Evolutionary conservation across 495 filamentous ascomycete species (phyloP).

Genomic region (Penicillium dipodomyicola): DNA sequence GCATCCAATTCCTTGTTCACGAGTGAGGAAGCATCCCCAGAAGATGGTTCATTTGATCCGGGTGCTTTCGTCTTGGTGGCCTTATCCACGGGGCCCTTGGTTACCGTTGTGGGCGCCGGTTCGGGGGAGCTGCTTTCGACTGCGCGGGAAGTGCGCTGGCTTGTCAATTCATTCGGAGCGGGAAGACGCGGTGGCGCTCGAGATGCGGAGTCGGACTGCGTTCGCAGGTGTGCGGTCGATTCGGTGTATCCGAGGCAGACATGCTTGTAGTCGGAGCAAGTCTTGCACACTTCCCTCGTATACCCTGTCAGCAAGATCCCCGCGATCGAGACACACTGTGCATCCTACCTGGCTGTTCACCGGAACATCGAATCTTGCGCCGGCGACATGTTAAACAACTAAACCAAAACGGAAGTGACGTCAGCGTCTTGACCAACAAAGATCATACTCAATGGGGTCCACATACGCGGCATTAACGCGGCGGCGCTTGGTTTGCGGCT

Average conservation of each 20-base stretch:
- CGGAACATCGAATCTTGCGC: constrained; percentile 80
- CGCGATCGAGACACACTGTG: neutral
- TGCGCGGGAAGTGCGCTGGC: constrained; percentile 17
- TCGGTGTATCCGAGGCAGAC: constrained; percentile 67
- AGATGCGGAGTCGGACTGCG: constrained; percentile 37
- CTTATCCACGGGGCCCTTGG: constrained; percentile 15
- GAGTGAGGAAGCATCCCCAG: constrained; percentile 24
- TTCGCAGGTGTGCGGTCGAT: constrained; percentile 60
- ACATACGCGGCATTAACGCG: constrained; percentile 79
- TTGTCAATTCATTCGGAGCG: constrained; percentile 20
- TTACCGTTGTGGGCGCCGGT: constrained; percentile 16
- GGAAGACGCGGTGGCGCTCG: constrained; percentile 27
- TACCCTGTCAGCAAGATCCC: neutral
- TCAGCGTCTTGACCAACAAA: constrained; percentile 19
- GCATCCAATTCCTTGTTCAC: constrained; percentile 35
- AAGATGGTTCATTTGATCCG: constrained; percentile 22
- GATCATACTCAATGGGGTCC: constrained; percentile 7
- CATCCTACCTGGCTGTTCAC: constrained; percentile 61
- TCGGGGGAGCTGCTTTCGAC: constrained; percentile 35
- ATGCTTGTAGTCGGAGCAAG: constrained; percentile 73
- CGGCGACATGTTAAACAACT: constrained; percentile 79
- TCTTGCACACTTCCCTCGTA: constrained; percentile 55
- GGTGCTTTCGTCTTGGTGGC: constrained; percentile 20
- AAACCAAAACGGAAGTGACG: constrained; percentile 11
- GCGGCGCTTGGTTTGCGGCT: constrained; percentile 75